phyloP scores from a whole-genome alignment of 1,139 yeast species.

The Candida albicans region DNA sequence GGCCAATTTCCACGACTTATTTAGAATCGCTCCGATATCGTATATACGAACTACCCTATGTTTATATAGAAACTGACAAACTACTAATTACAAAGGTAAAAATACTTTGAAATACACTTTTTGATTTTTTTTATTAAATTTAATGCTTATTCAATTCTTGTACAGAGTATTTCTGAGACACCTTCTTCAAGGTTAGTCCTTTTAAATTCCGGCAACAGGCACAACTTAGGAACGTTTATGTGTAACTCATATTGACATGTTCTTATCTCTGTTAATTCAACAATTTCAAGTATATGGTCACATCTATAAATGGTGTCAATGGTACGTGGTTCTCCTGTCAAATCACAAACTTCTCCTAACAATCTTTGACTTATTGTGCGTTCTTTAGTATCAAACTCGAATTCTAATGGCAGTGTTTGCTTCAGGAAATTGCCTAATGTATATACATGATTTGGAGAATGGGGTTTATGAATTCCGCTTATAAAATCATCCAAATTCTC shows the following conservation, averaged over 20 bases:
- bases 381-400: conserved; percentile 17
- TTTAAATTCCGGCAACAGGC: conserved; percentile 51
- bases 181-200: conserved; percentile 38
- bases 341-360: conserved; percentile 72
- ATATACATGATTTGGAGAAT: conserved; percentile 39
- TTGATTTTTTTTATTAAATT: not conserved
- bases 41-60: too few species aligned
- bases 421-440: conserved; percentile 44
- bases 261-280: conserved; percentile 58
- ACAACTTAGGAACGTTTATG: conserved; percentile 60
- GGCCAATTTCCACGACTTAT: not conserved
- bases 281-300: conserved; percentile 43
- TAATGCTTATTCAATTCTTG: conserved; percentile 24
- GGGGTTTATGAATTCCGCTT: conserved; percentile 33
- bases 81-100: too few species aligned
- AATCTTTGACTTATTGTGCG: conserved; percentile 44
- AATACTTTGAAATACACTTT: not conserved
- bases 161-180: conserved; percentile 45
- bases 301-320: conserved; percentile 71
- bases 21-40: too few species aligned
- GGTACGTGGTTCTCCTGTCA: conserved; percentile 62
- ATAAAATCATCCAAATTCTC: conserved; percentile 28
- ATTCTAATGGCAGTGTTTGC: conserved; percentile 7
- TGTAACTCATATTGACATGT: conserved; percentile 72
- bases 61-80: too few species aligned